Evolutionary conservation across 2,329 filamentous ascomycete species (phyloP).

Genomic region (Aureobasidium namibiae): DNA sequence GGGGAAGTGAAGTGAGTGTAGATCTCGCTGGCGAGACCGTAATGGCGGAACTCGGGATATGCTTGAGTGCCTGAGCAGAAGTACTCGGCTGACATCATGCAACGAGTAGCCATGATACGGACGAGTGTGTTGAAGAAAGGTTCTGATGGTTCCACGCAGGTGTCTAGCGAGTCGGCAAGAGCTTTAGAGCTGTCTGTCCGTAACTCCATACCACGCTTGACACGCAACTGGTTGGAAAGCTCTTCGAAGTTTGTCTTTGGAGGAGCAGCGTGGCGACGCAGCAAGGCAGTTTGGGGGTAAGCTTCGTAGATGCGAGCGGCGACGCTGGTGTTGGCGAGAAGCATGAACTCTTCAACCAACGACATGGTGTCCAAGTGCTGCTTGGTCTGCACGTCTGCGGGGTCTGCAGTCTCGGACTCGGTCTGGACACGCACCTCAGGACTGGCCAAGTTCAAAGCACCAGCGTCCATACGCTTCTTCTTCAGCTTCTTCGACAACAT

Average conservation of each 20-base stretch:
- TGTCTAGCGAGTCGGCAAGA: constrained; percentile 86
- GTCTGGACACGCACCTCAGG: constrained; percentile 94
- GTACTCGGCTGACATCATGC: constrained; percentile 99
- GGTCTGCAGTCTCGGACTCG: constrained; percentile 92
- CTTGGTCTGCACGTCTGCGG: constrained; percentile 94
- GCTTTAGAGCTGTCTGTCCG: constrained; percentile 80
- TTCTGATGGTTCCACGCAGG: constrained; percentile 67
- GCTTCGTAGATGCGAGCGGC: constrained; percentile 82
- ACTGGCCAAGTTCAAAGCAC: constrained; percentile 90
- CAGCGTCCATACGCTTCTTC: constrained; percentile 92
- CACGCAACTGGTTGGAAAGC: constrained; percentile 79
- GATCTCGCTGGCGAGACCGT: constrained; percentile 90
- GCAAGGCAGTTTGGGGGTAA: constrained; percentile 90
- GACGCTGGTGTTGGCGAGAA: constrained; percentile 93
- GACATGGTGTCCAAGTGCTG: constrained; percentile 91
- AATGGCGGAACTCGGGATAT: constrained; percentile 92
- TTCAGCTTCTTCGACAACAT: constrained; percentile 86
- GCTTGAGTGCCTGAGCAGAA: constrained; percentile 91
- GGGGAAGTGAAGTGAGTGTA: constrained; percentile 98
- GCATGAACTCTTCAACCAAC: constrained; percentile 97
- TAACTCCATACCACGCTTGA: constrained; percentile 74
- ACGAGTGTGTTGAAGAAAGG: constrained; percentile 98
- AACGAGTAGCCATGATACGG: constrained; percentile 92
- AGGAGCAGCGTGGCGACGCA: constrained; percentile 84
- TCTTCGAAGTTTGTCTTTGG: constrained; percentile 97